Base-by-base conservation (phyloP, 106 monocot genomes). In the Alisma plantagoaquatica region DNA sequence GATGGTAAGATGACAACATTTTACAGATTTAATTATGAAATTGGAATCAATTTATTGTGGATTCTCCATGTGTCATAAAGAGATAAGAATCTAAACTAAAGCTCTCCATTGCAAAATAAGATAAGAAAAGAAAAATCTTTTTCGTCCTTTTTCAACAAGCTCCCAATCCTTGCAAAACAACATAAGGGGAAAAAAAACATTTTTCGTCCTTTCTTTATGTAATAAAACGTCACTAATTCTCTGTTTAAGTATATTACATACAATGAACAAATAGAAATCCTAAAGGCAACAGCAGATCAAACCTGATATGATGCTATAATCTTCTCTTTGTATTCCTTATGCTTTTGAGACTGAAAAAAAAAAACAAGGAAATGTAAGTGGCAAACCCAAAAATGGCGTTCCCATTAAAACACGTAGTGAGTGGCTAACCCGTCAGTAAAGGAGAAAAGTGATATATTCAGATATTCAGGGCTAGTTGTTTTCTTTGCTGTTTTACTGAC, bases 271-370 rank as follows among this genome's bases (percentile, higher is more conserved):
- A n/a, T n/a, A 32, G 18, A 17, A 26, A 3, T 7, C 10, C 3
- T 25, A 2, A 27, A 53, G 10, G 23, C 8, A 65, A 33, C 17
- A 33, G 27, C n/a, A 25, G 25, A 23, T 33, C 67, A 70, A 65
- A 96, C 94, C 94, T 96, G 63, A 47, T 96, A 96, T 21, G 61
- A 18, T 23, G 75, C 54, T 53, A 89, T 46, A 78, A 96, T 75
- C 33, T 48, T 81, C 33, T 78, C 64, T 27, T 78, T 77, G 60
- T 96, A 96, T 45, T 88, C 94, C 41, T 66, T 89, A 20, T 96
- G 80, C 59, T 64, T 70, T 53, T 84, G 84, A 73, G 60, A 73
- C 94, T 96, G 71, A 51, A 58, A 70, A 46, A 20, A 17, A 0
- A 19, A 9, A 19, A 2, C 17, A 46, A 46, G n/a, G n/a, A n/a